Percentiles rank a stretch among this genome's conserved stretches.
phyloP scores from a whole-genome alignment of 371 early-diverging fungal genomes.

The Mucor plumbeus region DNA sequence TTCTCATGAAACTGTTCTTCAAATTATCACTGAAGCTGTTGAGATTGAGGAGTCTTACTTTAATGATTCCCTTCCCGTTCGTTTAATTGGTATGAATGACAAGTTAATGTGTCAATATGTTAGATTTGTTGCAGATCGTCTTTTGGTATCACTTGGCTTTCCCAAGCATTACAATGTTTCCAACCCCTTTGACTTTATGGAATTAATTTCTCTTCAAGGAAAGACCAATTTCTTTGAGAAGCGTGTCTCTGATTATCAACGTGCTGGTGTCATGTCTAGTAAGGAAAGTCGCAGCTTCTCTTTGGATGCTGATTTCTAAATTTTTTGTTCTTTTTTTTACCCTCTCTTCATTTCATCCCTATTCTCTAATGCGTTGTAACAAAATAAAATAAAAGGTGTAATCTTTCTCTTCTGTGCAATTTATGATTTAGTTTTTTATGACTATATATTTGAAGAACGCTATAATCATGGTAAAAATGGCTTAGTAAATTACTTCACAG shows the following conservation, averaged over 20 bases:
- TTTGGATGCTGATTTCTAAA: constrained; percentile 72
- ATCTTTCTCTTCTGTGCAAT: background rate
- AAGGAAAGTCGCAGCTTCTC: constrained; percentile 71
- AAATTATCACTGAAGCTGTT: constrained; percentile 95
- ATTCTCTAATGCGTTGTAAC: background rate
- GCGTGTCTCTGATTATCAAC: constrained; percentile 98
- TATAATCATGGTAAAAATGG: no score
- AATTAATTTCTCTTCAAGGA: constrained; percentile 97
- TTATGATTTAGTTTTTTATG: no score
- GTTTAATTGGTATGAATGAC: constrained; percentile 98
- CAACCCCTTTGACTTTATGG: constrained; percentile 99
- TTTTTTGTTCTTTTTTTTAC: constrained; percentile 30
- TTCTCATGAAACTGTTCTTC: constrained; percentile 64
- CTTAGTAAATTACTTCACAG: no score
- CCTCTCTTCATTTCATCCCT: background rate
- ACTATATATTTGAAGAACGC: no score
- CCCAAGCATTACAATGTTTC: constrained; percentile 86
- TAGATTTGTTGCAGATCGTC: constrained; percentile 98
- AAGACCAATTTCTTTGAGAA: constrained; percentile 99
- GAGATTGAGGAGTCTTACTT: constrained; percentile 95
- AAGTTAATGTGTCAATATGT: constrained; percentile 97
- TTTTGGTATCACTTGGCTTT: constrained; percentile 89
- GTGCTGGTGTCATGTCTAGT: constrained; percentile 90
- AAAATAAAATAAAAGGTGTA: no score
- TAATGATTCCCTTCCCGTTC: constrained; percentile 94